These are phyloP conservation scores for Rosa multiflora DNA, from an alignment of 306 rosid genomes.

Conservation along the genomic window DNA sequence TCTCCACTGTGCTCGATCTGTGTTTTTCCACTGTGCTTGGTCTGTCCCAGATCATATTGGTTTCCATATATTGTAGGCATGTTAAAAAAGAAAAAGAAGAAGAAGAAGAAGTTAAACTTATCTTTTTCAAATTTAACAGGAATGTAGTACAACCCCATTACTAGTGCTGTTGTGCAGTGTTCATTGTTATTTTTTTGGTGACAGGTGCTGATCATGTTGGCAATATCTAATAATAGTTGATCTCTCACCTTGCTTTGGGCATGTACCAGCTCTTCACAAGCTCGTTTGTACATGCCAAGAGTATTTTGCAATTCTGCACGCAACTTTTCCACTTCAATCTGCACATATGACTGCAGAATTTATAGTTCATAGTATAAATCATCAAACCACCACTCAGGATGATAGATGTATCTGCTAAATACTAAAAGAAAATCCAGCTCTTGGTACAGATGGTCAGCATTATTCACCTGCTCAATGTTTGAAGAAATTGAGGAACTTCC, in stretches of 20 bases:
- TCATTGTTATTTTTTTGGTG: neutral
- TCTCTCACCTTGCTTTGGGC: constrained; percentile 71
- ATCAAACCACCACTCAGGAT: constrained; percentile 4
- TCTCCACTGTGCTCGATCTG: constrained; percentile 11
- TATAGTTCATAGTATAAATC: constrained; percentile 23
- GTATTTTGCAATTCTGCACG: constrained; percentile 77
- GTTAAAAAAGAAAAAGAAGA: neutral
- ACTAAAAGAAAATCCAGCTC: neutral
- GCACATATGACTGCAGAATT: constrained; percentile 46
- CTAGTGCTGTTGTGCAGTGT: neutral
- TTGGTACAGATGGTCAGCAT: neutral
- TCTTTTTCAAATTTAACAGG: neutral
- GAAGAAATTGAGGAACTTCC: constrained; percentile 46
- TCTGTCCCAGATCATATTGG: constrained; percentile 16
- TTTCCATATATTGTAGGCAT: neutral
- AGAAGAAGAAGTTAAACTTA: neutral
- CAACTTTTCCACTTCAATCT: constrained; percentile 56
- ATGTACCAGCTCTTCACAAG: constrained; percentile 73
- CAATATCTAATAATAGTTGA: constrained; percentile 6
- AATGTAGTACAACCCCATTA: neutral
- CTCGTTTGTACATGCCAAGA: constrained; percentile 65
- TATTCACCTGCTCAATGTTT: constrained; percentile 53
- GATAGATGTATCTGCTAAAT: neutral
- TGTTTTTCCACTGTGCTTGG: constrained; percentile 1
- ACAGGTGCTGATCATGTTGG: neutral